Base-by-base conservation (phyloP, 176 grass and related monocot species). In the Carex pumila region DNA sequence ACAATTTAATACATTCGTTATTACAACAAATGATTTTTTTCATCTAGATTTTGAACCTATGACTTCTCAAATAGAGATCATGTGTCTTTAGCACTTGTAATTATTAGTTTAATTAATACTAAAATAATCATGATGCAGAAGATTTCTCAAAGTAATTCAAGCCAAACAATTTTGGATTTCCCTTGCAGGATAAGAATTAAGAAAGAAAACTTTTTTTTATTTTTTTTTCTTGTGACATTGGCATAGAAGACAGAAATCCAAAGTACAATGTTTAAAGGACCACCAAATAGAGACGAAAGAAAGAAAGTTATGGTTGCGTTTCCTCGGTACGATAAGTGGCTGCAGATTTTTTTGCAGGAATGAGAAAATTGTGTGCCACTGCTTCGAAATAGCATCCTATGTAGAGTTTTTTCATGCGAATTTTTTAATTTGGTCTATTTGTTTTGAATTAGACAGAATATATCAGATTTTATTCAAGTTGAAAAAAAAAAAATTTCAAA, bases 81-180 rank as follows among this genome's bases (percentile, higher is more conserved):
- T 25, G 25, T 25, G 25, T 0, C 0, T 25, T 25, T 25, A 25
- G 0, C 25, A 25, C 25, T 11, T 50, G 12, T 5, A 65, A 65
- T 65, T 34, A 34, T 34, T 32, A 6, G 17, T 45, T 47, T 22
- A 47, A 47, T 45, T 45, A 41, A 71, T 45, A 71, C 17, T 49
- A 72, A 72, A 72, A 61, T 36, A 80, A 39, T 8, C 29, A 56
- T 39, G 10, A 80, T 80, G 17, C 76, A 80, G 2, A 80, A 53
- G 13, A 15, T 61, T 17, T 80, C 32, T 7, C 30, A 80, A 80
- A 57, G 17, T 36, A n/a, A 36, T 80, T 43, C 50, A 80, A 80
- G 13, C 54, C 76, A 80, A 80, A 80, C 21, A 78, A 79, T 37
- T 36, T 80, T 80, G n/a, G 3, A 19, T 80, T 78, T 78, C 10